Base-by-base conservation (phyloP, 257 asterid genomes). In the Solanum bulbocastanum region DNA sequence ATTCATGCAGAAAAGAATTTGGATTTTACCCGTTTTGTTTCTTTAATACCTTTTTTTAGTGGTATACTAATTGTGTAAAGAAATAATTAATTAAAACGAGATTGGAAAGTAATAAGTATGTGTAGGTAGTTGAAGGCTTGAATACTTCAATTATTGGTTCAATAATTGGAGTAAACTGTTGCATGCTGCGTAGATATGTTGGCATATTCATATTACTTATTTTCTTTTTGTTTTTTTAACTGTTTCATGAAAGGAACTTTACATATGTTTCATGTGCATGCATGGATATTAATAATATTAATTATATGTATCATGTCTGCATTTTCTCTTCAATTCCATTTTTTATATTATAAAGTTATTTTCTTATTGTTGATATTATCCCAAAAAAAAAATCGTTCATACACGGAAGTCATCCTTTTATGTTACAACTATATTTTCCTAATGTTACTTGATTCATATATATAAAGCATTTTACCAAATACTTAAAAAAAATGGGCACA, bases 131-230 rank as follows among this genome's bases (percentile, higher is more conserved):
- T 85, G 87, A 85, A 85, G 81, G 40, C 37, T 85, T 39, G 62
- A 85, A 66, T 85, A 81, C 75, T 68, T 85, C 87, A 85, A 85
- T 85, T 85, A 85, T 85, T 85, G 87, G 81, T 66, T 85, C 87
- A 85, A 85, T 85, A 85, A 85, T 85, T 85, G 87, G 65, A 85
- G 81, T 36, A 69, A 65, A 62, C 87, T 85, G 78, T 66, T 65
- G 84, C 62, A 42, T 79, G 65, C 62, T 62, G 42, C 81, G 32
- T 14, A 74, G 40, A 66, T 71, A 32, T 32, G 37, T 15, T 66
- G 87, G 23, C 81, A 30, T 66, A 40, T 23, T 39, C 42, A 85
- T 32, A 37, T 14, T 84, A 60, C 33, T 60, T 42, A n/a, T 32
- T 65, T 84, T 23, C 6, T 84, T 36, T 58, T 22, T 60, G 4